A percentile compares a stretch with the other conserved stretches of the same genome.
phyloP scores from a whole-genome alignment of 495 filamentous ascomycete species.

The Astrothelium subdiscretum region DNA sequence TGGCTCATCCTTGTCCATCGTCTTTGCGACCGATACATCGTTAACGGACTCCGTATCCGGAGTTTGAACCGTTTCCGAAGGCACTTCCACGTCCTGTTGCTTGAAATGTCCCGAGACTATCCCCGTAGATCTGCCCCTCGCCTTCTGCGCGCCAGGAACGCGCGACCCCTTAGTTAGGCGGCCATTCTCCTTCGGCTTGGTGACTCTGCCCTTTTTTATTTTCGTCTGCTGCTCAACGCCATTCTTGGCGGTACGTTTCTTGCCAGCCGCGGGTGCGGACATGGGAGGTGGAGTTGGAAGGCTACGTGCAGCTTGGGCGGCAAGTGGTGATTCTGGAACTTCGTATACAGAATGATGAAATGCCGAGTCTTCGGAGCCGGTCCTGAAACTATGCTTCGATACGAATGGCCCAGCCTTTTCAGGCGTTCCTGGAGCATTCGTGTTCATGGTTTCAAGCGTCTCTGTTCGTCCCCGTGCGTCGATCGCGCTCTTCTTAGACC shows the following conservation, averaged over 20 bases:
- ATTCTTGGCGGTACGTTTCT: background rate
- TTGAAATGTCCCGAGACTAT: constrained; percentile 4
- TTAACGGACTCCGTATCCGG: background rate
- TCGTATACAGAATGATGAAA: constrained; percentile 1
- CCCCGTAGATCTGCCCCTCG: background rate
- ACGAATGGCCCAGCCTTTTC: background rate
- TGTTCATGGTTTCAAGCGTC: background rate
- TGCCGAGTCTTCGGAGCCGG: constrained; percentile 7
- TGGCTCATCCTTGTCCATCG: background rate
- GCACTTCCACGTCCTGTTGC: background rate
- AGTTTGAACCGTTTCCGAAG: background rate
- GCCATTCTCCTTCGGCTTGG: constrained; percentile 9
- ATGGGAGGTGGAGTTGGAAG: background rate
- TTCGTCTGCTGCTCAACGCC: constrained; percentile 8
- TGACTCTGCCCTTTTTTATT: constrained; percentile 15
- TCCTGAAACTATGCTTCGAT: background rate
- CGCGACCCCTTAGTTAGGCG: background rate
- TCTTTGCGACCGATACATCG: background rate
- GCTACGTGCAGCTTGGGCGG: background rate
- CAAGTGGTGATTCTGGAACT: background rate
- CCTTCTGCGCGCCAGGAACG: constrained; percentile 1
- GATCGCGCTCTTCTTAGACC: background rate
- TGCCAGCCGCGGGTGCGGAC: background rate
- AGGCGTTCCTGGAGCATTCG: background rate
- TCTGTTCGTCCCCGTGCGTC: background rate